Evolutionary conservation across 2,329 filamentous ascomycete species (phyloP), one percentile per base, ranked within the genome.

Genomic region (Arthroderma sp.): DNA sequence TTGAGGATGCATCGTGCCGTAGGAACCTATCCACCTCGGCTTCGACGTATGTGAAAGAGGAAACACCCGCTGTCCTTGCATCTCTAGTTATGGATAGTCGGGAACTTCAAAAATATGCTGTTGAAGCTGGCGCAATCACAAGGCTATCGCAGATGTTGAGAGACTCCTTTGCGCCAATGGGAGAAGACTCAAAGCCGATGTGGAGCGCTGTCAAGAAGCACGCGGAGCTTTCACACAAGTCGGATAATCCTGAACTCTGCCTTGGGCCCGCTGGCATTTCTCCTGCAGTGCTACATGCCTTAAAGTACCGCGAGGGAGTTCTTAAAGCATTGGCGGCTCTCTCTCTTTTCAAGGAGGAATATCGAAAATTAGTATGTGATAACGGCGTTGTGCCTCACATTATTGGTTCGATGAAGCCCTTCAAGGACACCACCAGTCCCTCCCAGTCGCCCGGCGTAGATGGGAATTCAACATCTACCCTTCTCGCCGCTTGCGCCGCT

Each of bases 401-500:
- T 42, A 82, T 93, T 36, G 85, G 94, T 54, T 91, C 87, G 0
- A 72, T 96, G 38, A 80, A 75, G 42, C 72, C 78, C 1, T 74
- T 74, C 43, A 36, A 38, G 7, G 22, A 32, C 4, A 36, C 34
- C 8, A 54, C 59, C 40, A 57, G 61, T 28, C 51, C 51, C 9
- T 52, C 57, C 2, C 57, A 53, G 31, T 53, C 55, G 5, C 57
- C 58, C 48, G 52, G 63, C 54, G 67, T 75, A 8, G 83, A 83
- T 53, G 86, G 86, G 2, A 95, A 96, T 55, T 81, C 87, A 1
- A 71, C 78, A 5, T 68, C 77, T 3, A 88, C 94, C 22, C 71
- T 96, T 22, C 73, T 93, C 44, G 87, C 88, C 15, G 89, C 86
- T 1, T 95, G 88, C 58, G 81, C 85, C 56, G 80, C 84, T 28